Base-by-base conservation (phyloP, 225 moss, liverwort and hornwort species). In the Sphagnum tenellum region DNA sequence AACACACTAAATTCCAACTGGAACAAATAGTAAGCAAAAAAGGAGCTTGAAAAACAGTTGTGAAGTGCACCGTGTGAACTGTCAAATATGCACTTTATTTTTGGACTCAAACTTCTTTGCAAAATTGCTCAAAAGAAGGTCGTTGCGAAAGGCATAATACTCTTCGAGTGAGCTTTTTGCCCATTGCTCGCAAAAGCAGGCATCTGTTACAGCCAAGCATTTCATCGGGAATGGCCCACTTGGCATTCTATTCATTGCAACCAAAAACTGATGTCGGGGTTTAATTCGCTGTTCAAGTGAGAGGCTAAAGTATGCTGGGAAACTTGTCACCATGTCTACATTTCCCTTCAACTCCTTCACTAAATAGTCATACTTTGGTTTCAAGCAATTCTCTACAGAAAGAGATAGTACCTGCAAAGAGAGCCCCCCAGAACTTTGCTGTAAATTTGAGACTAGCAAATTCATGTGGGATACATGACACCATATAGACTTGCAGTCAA, bases 281-380 rank as follows among this genome's bases (percentile, higher is more conserved):
- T 83, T 83, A 50, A 89, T 89, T 10, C 86, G 77, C 55, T 89
- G 84, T 12, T 89, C 84, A 56, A 89, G 71, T n/a, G 89, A 89
- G 10, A 89, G 82, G 64, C 86, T 84, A 63, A 89, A 89, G 64
- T 89, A 86, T 55, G 89, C 89, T 59, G 86, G 89, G 63, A 86
- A 89, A 60, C 79, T 86, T 13, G 79, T 86, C 46, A 89, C 82
- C 9, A 86, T 89, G 4, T 79, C 77, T 12, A 78, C 77, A 49
- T 71, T 74, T 44, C 89, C 89, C 45, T 78, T 71, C 49, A 89
- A 86, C 69, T 87, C 84, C 10, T 76, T 77, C 61, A 86, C 69
- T 5, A 89, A 70, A 61, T 89, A 89, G 51, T 76, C 70, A 64
- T 71, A 89, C 69, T 89, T 89, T 2, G 89, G 89, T 58, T 79